Evolutionary conservation across 306 rosid genomes (phyloP), one percentile per base, ranked within the genome.

Genomic region (Lotus japonicus): DNA sequence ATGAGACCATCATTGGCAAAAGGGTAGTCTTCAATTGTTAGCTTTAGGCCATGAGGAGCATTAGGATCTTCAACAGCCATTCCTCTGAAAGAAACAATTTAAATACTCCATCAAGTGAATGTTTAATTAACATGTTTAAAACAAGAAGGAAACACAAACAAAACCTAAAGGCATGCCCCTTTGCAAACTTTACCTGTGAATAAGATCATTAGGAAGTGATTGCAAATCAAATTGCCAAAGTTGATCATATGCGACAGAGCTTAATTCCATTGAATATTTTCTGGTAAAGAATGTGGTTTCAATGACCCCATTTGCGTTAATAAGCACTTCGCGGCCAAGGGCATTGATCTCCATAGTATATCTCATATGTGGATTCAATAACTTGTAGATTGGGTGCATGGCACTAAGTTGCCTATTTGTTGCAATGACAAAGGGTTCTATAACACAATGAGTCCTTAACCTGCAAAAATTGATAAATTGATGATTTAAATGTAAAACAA

Each of bases 1-100:
- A 82, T 83, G 10, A 82, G 81, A 36, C 86, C 86, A 49, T 82
- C 83, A 66, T 61, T 71, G 9, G 86, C 86, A 71, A 78, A 82
- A 66, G 86, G 86, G 61, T 78, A 82, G 52, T 82, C 86, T 71
- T 78, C 76, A 66, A 82, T 82, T 41, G 83, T 36, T 46, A 82
- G 66, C 63, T 82, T 78, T 26, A 82, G 21, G 16, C 87, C 82
- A 73, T 83, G 87, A 33, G 77, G 72, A 39, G 80, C 63, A 64
- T 14, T 64, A 1, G 78, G 70, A 73, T 83, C 87, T 60, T 4
- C 70, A 11, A 12, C 63, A 36, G 87, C 80, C 73, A 83, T 69
- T 73, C 84, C 87, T 55, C 84, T 79, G 53, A 59, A 77, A 45
- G 3, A 51, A 53, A 3, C 12, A 50, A 21, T 38, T 11, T 11